A percentile compares a stretch with the other conserved stretches of the same genome.
phyloP scores from a whole-genome alignment of 768 basidiomycete species.

The Chiua virens region DNA sequence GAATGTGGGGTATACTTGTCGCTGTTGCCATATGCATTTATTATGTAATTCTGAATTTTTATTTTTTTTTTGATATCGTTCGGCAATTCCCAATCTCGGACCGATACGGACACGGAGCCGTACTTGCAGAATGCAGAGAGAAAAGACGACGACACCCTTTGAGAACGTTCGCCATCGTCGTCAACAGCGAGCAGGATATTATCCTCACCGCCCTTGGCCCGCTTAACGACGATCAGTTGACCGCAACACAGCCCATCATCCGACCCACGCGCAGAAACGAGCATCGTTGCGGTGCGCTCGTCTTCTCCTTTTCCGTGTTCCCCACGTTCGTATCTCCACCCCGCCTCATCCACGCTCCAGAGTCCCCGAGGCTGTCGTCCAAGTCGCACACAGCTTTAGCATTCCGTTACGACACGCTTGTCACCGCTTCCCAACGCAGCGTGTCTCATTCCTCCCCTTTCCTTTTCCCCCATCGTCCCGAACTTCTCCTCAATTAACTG shows the following conservation, averaged over 20 bases:
- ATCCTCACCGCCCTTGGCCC: neutral
- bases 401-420: slow-evolving; percentile 24
- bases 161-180: neutral
- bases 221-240: no score
- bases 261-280: neutral
- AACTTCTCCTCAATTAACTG: slow-evolving; percentile 24
- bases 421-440: neutral
- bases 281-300: neutral
- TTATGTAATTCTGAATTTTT: slow-evolving; percentile 10
- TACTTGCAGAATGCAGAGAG: slow-evolving; percentile 7
- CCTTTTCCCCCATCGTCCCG: slow-evolving; percentile 12
- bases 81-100: slow-evolving; percentile 16
- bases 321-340: slow-evolving; percentile 25
- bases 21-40: no score
- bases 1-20: slow-evolving; percentile 22
- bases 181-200: neutral
- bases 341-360: slow-evolving; percentile 26
- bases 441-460: slow-evolving; percentile 16
- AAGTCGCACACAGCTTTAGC: slow-evolving; percentile 20
- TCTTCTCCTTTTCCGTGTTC: slow-evolving; percentile 14
- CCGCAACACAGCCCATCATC: neutral
- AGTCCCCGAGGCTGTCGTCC: slow-evolving; percentile 25
- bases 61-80: neutral
- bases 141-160: neutral
- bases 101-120: slow-evolving; percentile 27